These are phyloP conservation scores for Xerophyta viscosa DNA, from an alignment of 106 monocot genomes.

Conservation along the genomic window DNA sequence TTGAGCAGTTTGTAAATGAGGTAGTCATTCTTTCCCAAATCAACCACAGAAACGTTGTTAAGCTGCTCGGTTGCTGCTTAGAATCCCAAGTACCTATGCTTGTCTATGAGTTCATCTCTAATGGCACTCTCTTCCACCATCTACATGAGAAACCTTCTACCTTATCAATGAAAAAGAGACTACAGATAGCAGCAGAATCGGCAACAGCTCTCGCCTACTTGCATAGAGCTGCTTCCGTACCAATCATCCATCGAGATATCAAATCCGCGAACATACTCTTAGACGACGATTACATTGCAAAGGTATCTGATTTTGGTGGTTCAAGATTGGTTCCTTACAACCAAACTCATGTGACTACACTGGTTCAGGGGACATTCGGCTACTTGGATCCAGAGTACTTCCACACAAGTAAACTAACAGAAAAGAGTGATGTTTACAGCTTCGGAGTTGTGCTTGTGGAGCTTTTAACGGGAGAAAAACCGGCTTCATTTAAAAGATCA, in stretches of 20 bases:
- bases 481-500: slow-evolving; percentile 12
- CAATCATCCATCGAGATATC: slow-evolving; percentile 38
- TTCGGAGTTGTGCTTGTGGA: slow-evolving; percentile 55
- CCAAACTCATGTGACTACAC: slow-evolving; percentile 21
- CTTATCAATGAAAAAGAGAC: slow-evolving; percentile 26
- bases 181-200: slow-evolving; percentile 25
- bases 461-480: slow-evolving; percentile 36
- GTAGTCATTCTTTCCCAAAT: slow-evolving; percentile 34
- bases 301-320: slow-evolving; percentile 50
- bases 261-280: slow-evolving; percentile 40
- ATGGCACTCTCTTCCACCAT: slow-evolving; percentile 37
- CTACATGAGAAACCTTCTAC: slow-evolving; percentile 7
- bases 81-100: slow-evolving; percentile 39
- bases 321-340: slow-evolving; percentile 27
- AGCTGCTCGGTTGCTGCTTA: slow-evolving; percentile 39
- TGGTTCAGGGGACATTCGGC: slow-evolving; percentile 33
- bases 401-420: slow-evolving; percentile 16
- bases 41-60: slow-evolving; percentile 30
- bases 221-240: slow-evolving; percentile 21
- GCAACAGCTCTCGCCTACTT: slow-evolving; percentile 33
- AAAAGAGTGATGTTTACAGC: slow-evolving; percentile 55
- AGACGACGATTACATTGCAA: slow-evolving; percentile 26
- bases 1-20: slow-evolving; percentile 48
- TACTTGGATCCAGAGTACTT: slow-evolving; percentile 45
- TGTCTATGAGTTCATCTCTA: slow-evolving; percentile 52